Conservation (phyloP, 257 asterid genomes). For the Rehmannia glutinosa region DNA sequence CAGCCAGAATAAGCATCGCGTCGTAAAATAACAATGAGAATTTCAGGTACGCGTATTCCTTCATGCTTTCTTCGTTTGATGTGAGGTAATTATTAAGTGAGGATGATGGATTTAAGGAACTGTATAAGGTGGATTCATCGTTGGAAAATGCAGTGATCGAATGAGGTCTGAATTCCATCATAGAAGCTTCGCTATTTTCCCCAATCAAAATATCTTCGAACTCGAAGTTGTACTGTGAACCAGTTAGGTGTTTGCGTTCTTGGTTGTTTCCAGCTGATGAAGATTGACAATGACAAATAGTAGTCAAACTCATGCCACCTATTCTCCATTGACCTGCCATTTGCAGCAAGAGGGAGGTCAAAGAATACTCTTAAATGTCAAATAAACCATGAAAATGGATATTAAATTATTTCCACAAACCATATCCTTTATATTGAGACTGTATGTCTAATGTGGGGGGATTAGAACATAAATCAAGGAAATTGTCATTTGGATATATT, state of each 20-base stretch:
- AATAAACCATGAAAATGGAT: not conserved
- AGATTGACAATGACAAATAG: constrained; percentile 22
- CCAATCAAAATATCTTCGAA: constrained; percentile 69
- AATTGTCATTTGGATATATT: too few species aligned
- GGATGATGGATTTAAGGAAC: constrained; percentile 12
- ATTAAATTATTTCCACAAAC: not conserved
- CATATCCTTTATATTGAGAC: not conserved
- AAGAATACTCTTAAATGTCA: not conserved
- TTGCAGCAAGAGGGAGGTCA: not conserved
- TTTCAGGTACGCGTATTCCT: constrained; percentile 66
- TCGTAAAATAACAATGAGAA: constrained; percentile 67
- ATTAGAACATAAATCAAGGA: too few species aligned
- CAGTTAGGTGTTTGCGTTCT: constrained; percentile 22
- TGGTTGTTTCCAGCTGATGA: constrained; percentile 25
- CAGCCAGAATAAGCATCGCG: constrained; percentile 45
- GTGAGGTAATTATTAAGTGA: constrained; percentile 8
- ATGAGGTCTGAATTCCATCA: constrained; percentile 65
- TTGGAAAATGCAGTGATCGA: constrained; percentile 44
- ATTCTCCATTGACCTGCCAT: constrained; percentile 83
- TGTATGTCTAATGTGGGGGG: not conserved
- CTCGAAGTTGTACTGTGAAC: constrained; percentile 44
- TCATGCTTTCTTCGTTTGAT: constrained; percentile 75
- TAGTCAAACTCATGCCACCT: constrained; percentile 47
- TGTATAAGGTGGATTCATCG: constrained; percentile 22
- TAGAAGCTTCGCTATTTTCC: constrained; percentile 59